phyloP scores from a whole-genome alignment of 106 monocot species.

The Amphibolis antarctica region DNA sequence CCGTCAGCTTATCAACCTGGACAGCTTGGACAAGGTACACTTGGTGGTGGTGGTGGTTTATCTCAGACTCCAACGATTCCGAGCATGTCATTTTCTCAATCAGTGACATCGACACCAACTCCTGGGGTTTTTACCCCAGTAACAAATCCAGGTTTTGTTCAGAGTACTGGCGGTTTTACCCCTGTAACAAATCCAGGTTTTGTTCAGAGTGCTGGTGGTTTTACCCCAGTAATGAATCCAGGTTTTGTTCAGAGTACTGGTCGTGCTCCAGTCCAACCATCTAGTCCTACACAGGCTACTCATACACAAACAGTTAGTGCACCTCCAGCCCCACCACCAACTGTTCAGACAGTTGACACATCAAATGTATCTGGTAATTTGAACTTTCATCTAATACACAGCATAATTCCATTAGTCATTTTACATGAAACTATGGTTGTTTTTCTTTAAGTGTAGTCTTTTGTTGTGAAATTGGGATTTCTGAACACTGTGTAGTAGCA shows the following conservation, averaged over 20 bases:
- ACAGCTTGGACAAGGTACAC: slow-evolving; percentile 16
- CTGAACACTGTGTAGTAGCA: no score
- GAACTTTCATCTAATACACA: background rate
- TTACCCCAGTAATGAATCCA: slow-evolving; percentile 11
- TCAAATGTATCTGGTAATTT: slow-evolving; percentile 76
- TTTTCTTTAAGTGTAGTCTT: no score
- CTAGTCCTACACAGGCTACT: slow-evolving; percentile 38
- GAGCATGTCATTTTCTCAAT: slow-evolving; percentile 32
- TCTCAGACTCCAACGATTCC: slow-evolving; percentile 26
- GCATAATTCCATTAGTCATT: no score
- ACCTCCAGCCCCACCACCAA: slow-evolving; percentile 56
- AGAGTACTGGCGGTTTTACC: slow-evolving; percentile 10
- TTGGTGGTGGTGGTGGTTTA: slow-evolving; percentile 22
- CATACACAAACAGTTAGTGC: slow-evolving; percentile 23
- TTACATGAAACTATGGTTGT: no score
- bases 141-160: slow-evolving; percentile 12
- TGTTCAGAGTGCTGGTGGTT: slow-evolving; percentile 11
- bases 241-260: slow-evolving; percentile 14
- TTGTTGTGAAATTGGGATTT: no score
- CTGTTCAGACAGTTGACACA: slow-evolving; percentile 89
- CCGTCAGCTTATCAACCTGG: slow-evolving; percentile 35
- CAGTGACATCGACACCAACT: slow-evolving; percentile 13
- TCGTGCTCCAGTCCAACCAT: slow-evolving; percentile 1
- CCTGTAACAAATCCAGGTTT: slow-evolving; percentile 10
- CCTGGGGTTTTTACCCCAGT: slow-evolving; percentile 12